Base-by-base conservation (phyloP, 257 asterid genomes). In the Solanum pinnatisectum region DNA sequence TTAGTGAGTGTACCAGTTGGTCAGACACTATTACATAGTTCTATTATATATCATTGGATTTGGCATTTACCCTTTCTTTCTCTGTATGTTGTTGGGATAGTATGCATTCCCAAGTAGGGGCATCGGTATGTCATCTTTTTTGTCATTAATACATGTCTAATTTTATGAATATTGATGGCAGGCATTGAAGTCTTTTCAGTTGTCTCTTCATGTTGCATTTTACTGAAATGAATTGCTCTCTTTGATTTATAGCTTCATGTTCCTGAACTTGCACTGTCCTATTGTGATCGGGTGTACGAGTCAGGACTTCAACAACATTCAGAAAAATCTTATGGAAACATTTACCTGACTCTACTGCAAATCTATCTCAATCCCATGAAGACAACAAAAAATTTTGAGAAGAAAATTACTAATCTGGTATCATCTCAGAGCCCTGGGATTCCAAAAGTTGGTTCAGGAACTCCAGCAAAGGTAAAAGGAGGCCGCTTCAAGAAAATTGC, bases 281-380 rank as follows among this genome's bases (percentile, higher is more conserved):
- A 97, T 88, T 97, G 99, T 86, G 99, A 97, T 88, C 96, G 97
- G 76, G 92, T 97, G 77, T 94, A 97, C 70, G 98, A 97, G 86
- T 92, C 94, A 59, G 96, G 93, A 87, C 91, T 88, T 42, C 89
- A 88, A 82, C 96, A 93, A 87, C 94, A 93, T 82, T 88, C 98
- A 36, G 96, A 94, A 87, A 95, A 95, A 91, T 91, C 95, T 85
- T 87, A 88, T 88, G 93, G 99, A 89, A 95, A 90, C 91, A 94
- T 97, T 87, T 97, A 96, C 93, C 97, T 97, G 67, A 95, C 94
- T 83, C 92, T 97, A 79, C 94, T 97, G 91, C 98, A 97, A 94
- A 94, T 97, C 90, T 97, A 97, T 92, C 90, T 97, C 93, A 94
- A 96, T 89, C 99, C 98, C 84, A 90, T 76, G 65, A 97, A 92